phyloP scores from a whole-genome alignment of 495 filamentous ascomycete genomes.

The Hyaloscypha bicolor region DNA sequence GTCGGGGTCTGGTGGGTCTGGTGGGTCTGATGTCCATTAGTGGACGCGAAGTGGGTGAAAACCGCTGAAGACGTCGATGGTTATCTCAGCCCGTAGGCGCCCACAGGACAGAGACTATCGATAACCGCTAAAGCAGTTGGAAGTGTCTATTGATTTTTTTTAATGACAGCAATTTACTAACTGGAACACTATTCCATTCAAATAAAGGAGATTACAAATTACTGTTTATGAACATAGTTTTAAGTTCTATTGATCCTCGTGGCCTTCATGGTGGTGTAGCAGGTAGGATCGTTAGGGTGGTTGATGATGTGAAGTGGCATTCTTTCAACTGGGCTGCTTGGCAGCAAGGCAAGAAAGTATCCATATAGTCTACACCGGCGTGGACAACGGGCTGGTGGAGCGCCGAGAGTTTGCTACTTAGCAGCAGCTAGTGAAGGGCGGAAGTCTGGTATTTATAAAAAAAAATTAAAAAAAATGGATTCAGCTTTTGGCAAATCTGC shows the following conservation, averaged over 20 bases:
- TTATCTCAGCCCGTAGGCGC: not conserved
- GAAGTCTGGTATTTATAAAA: not conserved
- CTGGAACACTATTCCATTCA: not conserved
- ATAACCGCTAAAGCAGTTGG: not conserved
- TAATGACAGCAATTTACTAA: not conserved
- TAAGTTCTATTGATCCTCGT: not conserved
- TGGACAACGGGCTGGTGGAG: no score
- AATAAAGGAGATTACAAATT: slow-evolving; percentile 1
- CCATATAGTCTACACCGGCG: no score
- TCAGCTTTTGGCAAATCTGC: not conserved
- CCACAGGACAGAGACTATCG: not conserved
- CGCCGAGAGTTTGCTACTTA: not conserved
- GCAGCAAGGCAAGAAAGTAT: no score
- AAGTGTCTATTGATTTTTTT: not conserved
- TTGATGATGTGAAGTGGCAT: not conserved
- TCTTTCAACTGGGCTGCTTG: not conserved
- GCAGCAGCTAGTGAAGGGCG: not conserved
- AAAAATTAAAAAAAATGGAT: not conserved
- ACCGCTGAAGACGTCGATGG: not conserved
- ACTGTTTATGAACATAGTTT: slow-evolving; percentile 5
- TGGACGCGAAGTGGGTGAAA: not conserved
- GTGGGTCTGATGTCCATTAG: not conserved
- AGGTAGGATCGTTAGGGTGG: not conserved
- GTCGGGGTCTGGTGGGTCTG: not conserved
- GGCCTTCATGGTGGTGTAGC: no score